Percentiles rank a stretch among this genome's conserved stretches.
These are phyloP conservation scores for Hericium erinaceus DNA, from an alignment of 768 basidiomycete species.

Conservation along the genomic window DNA sequence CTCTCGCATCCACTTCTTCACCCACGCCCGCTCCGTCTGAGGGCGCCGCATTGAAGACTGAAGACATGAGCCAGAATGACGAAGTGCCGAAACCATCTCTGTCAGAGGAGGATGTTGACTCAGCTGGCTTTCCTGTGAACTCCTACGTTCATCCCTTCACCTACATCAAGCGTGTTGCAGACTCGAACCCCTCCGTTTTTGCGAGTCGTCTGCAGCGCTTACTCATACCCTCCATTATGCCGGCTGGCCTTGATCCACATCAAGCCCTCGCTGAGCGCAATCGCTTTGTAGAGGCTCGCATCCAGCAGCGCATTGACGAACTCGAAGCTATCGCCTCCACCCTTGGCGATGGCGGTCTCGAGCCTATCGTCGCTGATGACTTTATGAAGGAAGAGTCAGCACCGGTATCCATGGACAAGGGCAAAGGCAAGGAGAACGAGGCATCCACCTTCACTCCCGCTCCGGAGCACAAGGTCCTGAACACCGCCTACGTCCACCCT, in stretches of 20 bases:
- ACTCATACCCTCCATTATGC: constrained; percentile 84
- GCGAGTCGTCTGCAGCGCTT: constrained; percentile 71
- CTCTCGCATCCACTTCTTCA: neutral
- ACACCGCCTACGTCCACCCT: constrained; percentile 33
- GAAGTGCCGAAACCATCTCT: constrained; percentile 67
- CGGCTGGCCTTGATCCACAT: constrained; percentile 85
- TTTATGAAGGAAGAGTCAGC: neutral
- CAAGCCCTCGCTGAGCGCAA: constrained; percentile 88
- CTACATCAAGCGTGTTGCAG: constrained; percentile 59
- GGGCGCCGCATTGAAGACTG: constrained; percentile 39
- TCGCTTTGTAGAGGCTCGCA: constrained; percentile 80
- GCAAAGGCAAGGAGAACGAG: constrained; percentile 22
- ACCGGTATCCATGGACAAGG: constrained; percentile 1
- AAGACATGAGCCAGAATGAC: constrained; percentile 42
- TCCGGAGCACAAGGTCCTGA: constrained; percentile 17
- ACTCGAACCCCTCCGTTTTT: constrained; percentile 51
- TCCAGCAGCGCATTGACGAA: constrained; percentile 83
- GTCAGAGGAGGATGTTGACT: constrained; percentile 71
- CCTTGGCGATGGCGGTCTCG: constrained; percentile 69
- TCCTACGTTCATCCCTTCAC: constrained; percentile 79
- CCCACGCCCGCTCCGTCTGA: constrained; percentile 10
- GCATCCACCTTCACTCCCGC: constrained; percentile 22
- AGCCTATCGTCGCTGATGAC: constrained; percentile 34
- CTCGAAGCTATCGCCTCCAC: constrained; percentile 73
- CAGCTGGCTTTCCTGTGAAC: constrained; percentile 87